Evolutionary conservation across 2,329 filamentous ascomycete species (phyloP), one percentile per base, ranked within the genome.

Genomic region (Fusarium citri): DNA sequence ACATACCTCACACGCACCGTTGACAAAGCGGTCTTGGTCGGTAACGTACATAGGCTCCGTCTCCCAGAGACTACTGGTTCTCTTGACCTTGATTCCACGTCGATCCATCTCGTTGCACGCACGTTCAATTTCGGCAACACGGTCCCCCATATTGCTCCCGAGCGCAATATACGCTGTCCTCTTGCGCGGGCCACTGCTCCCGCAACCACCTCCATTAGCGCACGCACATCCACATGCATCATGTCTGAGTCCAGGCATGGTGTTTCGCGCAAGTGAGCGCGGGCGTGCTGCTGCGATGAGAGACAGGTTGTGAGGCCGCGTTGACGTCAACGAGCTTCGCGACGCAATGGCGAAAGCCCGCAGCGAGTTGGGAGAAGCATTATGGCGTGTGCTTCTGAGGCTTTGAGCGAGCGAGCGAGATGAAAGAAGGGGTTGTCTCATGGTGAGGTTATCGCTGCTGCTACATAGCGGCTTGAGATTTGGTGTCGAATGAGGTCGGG

Each of bases 31-130:
- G 68, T 90, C 90, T 79, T 99, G 96, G 68, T 98, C 92, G 68
- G 92, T 83, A 69, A 98, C 92, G 80, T 99, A 99, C 96, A 99
- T 99, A 23, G 96, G 94, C 74, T 93, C 90, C 6, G 95, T 99
- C 82, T 98, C 94, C 87, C 96, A 99, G 5, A 99, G 84, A 66
- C 90, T 91, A 79, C 95, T 98, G 0, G 95, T 97, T 74, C 91
- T 86, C 75, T 89, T 86, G 41, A 99, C 87, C 55, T 82, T 88
- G 76, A 98, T 93, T 34, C 89, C 90, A 23, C 88, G 85, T 46
- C 85, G 83, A 68, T 92, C 89, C 89, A 99, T 94, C 77, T 92
- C 88, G 46, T 84, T 85, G 78, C 94, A 94, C 1, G 96, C 95
- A 74, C 87, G 85, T 79, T 98, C 94, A 70, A 99, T 97, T 87